Evolutionary conservation across 169 alveolate genomes (phyloP).

Genomic region (Cryptosporidium meleagridis): DNA sequence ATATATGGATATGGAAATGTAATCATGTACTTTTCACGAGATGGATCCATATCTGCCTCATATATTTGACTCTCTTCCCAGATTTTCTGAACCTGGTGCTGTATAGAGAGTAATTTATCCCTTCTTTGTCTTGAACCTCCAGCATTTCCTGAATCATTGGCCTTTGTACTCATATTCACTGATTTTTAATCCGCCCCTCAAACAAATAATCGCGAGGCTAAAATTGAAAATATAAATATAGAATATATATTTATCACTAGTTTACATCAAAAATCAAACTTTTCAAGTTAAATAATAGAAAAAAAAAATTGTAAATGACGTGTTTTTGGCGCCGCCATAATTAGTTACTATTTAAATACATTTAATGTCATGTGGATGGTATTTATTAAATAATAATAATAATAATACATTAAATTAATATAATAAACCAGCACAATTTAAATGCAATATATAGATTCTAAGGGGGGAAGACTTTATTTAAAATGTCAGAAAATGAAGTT

Average conservation of each 20-base stretch:
- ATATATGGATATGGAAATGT: slow-evolving; percentile 99
- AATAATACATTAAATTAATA: too few relatives aligned
- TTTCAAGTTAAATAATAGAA: not conserved
- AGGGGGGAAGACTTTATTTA: not conserved
- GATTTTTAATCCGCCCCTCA: not conserved
- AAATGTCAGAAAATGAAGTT: slow-evolving; percentile 24
- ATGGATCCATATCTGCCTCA: slow-evolving; percentile 88
- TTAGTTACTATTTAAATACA: not conserved
- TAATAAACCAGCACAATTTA: not conserved
- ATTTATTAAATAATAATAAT: not conserved
- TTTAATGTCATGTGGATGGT: not conserved
- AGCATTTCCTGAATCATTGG: slow-evolving; percentile 4
- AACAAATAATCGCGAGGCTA: not conserved
- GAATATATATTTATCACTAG: not conserved
- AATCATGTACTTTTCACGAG: slow-evolving; percentile 90
- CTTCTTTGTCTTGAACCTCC: slow-evolving; percentile 79
- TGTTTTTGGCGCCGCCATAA: not conserved
- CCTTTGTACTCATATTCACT: slow-evolving; percentile 26
- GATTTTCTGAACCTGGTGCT: slow-evolving; percentile 85
- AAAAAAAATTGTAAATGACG: slow-evolving; percentile 8
- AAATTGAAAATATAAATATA: not conserved
- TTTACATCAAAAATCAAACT: not conserved
- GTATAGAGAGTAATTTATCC: slow-evolving; percentile 89
- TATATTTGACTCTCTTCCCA: slow-evolving; percentile 90
- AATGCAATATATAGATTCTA: not conserved